Percentiles rank a stretch among this genome's conserved stretches.
Conservation (phyloP, 1,139 yeast species). For the Yamadazyma taylorii region DNA sequence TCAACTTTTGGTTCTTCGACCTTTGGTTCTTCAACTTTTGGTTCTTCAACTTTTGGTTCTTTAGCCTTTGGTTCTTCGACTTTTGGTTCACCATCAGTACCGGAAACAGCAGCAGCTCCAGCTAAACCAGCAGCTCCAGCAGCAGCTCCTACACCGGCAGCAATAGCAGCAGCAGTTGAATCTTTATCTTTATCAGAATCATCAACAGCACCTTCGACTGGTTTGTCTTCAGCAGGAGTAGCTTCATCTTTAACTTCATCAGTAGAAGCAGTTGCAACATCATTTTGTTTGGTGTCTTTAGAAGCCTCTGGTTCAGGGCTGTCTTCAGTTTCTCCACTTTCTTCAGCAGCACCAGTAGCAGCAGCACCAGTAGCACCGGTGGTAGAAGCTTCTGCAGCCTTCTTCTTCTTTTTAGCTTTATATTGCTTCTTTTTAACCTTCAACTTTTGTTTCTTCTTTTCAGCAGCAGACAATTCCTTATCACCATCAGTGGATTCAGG, state of each 20-base stretch:
- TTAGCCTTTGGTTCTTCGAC: slow-evolving; percentile 6
- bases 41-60: slow-evolving; percentile 6
- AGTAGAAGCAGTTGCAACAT: slow-evolving; percentile 8
- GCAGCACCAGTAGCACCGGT: slow-evolving; percentile 22
- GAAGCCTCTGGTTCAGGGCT: slow-evolving; percentile 23
- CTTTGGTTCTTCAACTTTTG: slow-evolving; percentile 5
- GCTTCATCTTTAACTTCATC: slow-evolving; percentile 3
- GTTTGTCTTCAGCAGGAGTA: slow-evolving; percentile 3
- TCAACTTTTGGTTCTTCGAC: slow-evolving; percentile 4
- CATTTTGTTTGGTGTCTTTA: slow-evolving; percentile 11
- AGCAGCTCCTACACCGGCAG: slow-evolving; percentile 20
- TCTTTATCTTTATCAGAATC: slow-evolving; percentile 45
- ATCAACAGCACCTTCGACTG: slow-evolving; percentile 2
- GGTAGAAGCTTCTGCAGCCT: slow-evolving; percentile 39
- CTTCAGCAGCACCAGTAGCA: slow-evolving; percentile 17
- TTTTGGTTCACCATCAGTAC: slow-evolving; percentile 8
- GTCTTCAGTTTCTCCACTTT: slow-evolving; percentile 16
- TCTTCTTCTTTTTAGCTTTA: slow-evolving; percentile 45
- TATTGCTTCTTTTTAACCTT: slow-evolving; percentile 49
- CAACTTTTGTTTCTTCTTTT: slow-evolving; percentile 47
- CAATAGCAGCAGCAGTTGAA: slow-evolving; percentile 30
- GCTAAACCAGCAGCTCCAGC: slow-evolving; percentile 18
- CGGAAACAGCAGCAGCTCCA: slow-evolving; percentile 14
- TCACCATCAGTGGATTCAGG: slow-evolving; percentile 13
- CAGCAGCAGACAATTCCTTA: slow-evolving; percentile 36